phyloP scores from a whole-genome alignment of 805 yeast genomes.

The Nakazawaea anatomiae region DNA sequence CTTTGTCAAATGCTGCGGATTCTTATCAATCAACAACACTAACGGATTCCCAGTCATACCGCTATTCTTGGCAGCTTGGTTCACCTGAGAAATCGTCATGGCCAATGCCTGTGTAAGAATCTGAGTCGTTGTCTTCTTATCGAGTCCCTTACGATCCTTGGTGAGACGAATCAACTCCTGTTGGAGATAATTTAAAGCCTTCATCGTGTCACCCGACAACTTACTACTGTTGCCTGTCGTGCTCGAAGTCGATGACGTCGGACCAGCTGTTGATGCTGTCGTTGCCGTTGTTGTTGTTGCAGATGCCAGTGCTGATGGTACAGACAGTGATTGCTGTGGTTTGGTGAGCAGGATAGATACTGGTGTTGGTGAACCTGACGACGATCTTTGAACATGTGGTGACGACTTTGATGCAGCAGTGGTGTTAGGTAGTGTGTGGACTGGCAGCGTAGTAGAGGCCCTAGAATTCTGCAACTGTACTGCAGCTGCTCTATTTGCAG shows the following conservation, averaged over 20 bases:
- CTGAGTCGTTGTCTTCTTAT: slow-evolving; percentile 77
- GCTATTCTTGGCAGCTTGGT: slow-evolving; percentile 80
- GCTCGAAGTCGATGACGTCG: neutral
- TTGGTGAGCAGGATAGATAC: neutral
- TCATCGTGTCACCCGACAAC: slow-evolving; percentile 55
- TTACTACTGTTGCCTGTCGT: slow-evolving; percentile 18
- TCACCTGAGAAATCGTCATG: slow-evolving; percentile 85
- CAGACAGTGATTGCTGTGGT: no score
- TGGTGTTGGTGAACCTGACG: slow-evolving; percentile 6
- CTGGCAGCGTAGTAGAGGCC: no score
- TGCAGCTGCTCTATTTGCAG: slow-evolving; percentile 34
- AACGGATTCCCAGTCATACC: slow-evolving; percentile 77
- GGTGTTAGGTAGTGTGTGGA: no score
- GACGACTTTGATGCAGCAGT: no score
- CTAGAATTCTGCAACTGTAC: neutral
- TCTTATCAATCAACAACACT: slow-evolving; percentile 70
- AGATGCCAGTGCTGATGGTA: no score
- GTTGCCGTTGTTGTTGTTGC: slow-evolving; percentile 18
- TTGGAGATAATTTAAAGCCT: slow-evolving; percentile 77
- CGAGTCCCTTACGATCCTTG: slow-evolving; percentile 69
- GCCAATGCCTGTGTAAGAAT: slow-evolving; percentile 88
- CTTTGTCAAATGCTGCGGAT: slow-evolving; percentile 74
- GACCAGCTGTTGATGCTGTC: neutral
- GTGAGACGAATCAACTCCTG: slow-evolving; percentile 79
- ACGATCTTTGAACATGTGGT: no score